phyloP scores from a whole-genome alignment of 345 rosid genomes.

The Melaleuca quinquenervia region DNA sequence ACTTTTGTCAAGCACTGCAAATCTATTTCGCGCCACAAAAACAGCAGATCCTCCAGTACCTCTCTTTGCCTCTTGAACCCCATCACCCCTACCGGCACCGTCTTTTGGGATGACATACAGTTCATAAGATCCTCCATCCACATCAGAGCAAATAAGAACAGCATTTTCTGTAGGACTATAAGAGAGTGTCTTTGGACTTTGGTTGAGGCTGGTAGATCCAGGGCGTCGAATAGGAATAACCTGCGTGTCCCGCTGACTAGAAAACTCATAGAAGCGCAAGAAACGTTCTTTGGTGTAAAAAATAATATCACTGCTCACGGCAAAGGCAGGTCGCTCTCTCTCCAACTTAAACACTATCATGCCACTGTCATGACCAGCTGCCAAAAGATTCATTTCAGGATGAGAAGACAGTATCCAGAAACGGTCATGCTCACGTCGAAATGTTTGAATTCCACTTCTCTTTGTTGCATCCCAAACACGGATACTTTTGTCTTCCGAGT shows the following conservation, averaged over 20 bases:
- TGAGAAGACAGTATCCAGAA: slow-evolving; percentile 94
- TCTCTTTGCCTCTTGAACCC: slow-evolving; percentile 75
- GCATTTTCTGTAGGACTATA: slow-evolving; percentile 94
- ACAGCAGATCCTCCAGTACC: slow-evolving; percentile 78
- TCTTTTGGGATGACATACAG: slow-evolving; percentile 78
- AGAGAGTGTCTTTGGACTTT: slow-evolving; percentile 83
- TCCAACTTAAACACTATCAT: slow-evolving; percentile 96
- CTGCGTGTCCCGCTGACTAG: slow-evolving; percentile 69
- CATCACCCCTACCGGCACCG: slow-evolving; percentile 55
- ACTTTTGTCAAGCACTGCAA: slow-evolving; percentile 87
- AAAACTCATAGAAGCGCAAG: slow-evolving; percentile 66
- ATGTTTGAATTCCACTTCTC: slow-evolving; percentile 83
- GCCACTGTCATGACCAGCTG: slow-evolving; percentile 97
- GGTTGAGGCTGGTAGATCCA: slow-evolving; percentile 67
- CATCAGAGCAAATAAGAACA: slow-evolving; percentile 78
- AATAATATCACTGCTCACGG: slow-evolving; percentile 63
- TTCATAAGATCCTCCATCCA: slow-evolving; percentile 91
- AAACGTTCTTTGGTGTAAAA: slow-evolving; percentile 80
- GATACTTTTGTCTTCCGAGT: slow-evolving; percentile 92
- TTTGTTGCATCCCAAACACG: slow-evolving; percentile 98
- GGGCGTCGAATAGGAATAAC: slow-evolving; percentile 77
- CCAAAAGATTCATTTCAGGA: slow-evolving; percentile 92
- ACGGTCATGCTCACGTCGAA: slow-evolving; percentile 91
- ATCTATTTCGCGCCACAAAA: slow-evolving; percentile 77
- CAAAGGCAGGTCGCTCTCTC: slow-evolving; percentile 93